These are phyloP conservation scores for Prunus dulcis DNA, from an alignment of 306 rosid species.

Conservation along the genomic window DNA sequence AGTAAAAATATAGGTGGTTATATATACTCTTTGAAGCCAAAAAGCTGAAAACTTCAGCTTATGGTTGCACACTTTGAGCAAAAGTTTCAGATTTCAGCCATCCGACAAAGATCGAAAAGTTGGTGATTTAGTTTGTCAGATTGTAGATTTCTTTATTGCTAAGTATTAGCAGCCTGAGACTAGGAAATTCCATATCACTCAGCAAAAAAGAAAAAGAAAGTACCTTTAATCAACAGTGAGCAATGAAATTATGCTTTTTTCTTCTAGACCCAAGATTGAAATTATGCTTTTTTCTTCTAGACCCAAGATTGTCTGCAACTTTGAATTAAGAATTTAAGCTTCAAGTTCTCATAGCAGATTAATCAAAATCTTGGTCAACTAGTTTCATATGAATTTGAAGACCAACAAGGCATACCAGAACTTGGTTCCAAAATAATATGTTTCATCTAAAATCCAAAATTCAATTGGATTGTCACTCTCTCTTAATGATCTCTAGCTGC, in stretches of 20 bases:
- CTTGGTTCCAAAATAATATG: no score
- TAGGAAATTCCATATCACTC: background rate
- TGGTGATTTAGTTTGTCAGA: conserved; percentile 23
- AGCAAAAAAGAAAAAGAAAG: background rate
- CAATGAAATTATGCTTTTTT: background rate
- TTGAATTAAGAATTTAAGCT: background rate
- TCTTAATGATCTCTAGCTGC: conserved; percentile 8
- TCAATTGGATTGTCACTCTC: background rate
- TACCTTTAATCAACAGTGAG: background rate
- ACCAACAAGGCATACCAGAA: no score
- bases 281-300: background rate
- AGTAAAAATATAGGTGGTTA: conserved; percentile 19
- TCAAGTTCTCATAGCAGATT: background rate
- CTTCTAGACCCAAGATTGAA: background rate
- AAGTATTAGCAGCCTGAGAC: conserved; percentile 12
- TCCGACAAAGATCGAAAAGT: conserved; percentile 16
- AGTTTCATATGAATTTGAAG: no score
- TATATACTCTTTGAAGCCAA: conserved; percentile 12
- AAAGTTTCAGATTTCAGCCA: background rate
- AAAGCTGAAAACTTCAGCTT: conserved; percentile 29
- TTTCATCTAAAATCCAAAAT: background rate
- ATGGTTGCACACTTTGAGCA: background rate
- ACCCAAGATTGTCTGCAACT: background rate
- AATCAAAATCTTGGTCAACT: no score
- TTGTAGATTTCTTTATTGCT: conserved; percentile 7